Evolutionary conservation across 2,329 filamentous ascomycete genomes (phyloP).

Genomic region (Reticulascus tulasneorum): DNA sequence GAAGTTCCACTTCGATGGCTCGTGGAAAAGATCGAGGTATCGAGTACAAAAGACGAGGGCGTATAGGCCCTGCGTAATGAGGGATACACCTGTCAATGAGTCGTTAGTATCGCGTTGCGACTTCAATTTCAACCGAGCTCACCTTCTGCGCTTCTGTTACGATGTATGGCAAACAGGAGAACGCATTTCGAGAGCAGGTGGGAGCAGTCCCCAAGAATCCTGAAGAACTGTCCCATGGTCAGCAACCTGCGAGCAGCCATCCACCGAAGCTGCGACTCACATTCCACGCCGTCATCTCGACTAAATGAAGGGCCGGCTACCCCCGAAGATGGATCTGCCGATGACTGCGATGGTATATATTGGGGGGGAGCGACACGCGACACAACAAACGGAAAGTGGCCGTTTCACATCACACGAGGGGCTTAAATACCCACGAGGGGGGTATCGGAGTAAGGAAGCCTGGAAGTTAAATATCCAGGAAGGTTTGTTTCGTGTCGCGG

Average conservation of each 20-base stretch:
- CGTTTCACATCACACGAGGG: conserved; percentile 15
- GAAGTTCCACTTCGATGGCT: conserved; percentile 62
- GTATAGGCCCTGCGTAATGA: conserved; percentile 89
- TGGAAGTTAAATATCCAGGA: too few relatives aligned
- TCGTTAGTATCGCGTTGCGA: conserved; percentile 11
- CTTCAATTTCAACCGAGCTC: conserved; percentile 14
- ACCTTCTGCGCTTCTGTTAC: conserved; percentile 83
- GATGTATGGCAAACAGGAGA: conserved; percentile 85
- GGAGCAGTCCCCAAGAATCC: conserved; percentile 77
- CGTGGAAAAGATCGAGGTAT: conserved; percentile 76
- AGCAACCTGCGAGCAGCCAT: background rate
- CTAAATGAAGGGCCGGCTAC: conserved; percentile 11
- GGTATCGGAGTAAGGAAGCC: conserved; percentile 1
- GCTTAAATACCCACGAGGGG: conserved; percentile 1
- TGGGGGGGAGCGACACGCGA: conserved; percentile 6
- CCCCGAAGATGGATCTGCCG: background rate
- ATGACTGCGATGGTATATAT: conserved; percentile 2
- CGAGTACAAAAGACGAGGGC: conserved; percentile 79
- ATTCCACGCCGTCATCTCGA: conserved; percentile 37
- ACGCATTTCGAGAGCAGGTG: conserved; percentile 87
- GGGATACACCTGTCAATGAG: conserved; percentile 67
- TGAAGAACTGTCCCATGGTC: conserved; percentile 51
- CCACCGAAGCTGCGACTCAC: conserved; percentile 21
- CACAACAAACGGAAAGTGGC: conserved; percentile 6
- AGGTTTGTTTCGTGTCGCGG: too few relatives aligned